These are phyloP conservation scores for Gonapodya sp. DNA, from an alignment of 192 early-diverging fungal genomes.

Conservation along the genomic window DNA sequence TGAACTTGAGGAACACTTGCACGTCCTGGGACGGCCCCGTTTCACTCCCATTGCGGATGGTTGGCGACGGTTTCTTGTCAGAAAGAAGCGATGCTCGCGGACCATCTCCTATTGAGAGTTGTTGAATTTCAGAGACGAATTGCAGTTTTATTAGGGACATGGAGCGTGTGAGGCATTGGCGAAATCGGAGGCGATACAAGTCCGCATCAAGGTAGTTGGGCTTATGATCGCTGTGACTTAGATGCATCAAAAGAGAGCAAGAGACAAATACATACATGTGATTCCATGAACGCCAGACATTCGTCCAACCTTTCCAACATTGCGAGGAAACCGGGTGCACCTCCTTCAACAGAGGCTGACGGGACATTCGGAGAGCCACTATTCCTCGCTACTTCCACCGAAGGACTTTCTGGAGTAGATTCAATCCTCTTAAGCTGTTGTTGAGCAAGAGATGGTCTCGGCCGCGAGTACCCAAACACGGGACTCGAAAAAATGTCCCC, in stretches of 20 bases:
- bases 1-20: conserved; percentile 56
- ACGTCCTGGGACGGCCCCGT: background rate
- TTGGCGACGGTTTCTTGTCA: background rate
- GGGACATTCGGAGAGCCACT: conserved; percentile 58
- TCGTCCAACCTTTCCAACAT: conserved; percentile 69
- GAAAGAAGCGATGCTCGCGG: background rate
- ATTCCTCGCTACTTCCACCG: background rate
- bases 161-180: conserved; percentile 88
- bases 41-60: background rate
- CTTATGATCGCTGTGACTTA: conserved; percentile 20
- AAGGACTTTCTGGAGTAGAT: background rate
- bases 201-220: conserved; percentile 75
- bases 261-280: conserved; percentile 48
- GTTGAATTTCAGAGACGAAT: conserved; percentile 31
- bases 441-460: background rate
- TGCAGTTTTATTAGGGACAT: conserved; percentile 90
- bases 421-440: no score
- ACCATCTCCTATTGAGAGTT: background rate
- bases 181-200: conserved; percentile 84
- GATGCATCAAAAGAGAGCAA: background rate
- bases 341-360: background rate
- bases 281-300: conserved; percentile 64
- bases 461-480: background rate
- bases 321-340: conserved; percentile 48
- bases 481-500: conserved; percentile 46